phyloP scores from a whole-genome alignment of 2,329 filamentous ascomycete genomes.

The Cordyceps militaris region DNA sequence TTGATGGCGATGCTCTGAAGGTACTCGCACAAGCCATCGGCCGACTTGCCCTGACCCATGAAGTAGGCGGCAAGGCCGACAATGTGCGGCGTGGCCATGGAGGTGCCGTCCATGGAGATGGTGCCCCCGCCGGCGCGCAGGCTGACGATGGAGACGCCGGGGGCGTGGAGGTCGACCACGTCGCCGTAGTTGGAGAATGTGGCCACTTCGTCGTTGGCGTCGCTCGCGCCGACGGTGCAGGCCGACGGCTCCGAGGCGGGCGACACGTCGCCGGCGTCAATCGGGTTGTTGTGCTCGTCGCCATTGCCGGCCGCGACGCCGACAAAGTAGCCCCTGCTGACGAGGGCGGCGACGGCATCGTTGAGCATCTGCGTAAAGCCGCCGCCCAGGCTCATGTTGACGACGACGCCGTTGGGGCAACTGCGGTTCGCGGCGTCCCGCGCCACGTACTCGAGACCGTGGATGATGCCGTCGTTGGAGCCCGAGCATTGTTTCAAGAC shows the following conservation, averaged over 20 bases:
- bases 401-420: slow-evolving; percentile 28
- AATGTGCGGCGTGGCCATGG: slow-evolving; percentile 39
- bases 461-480: slow-evolving; percentile 18
- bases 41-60: background rate
- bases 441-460: slow-evolving; percentile 25
- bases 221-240: slow-evolving; percentile 20
- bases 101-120: slow-evolving; percentile 35
- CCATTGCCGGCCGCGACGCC: slow-evolving; percentile 18
- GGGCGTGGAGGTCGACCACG: slow-evolving; percentile 44
- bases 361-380: slow-evolving; percentile 14
- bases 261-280: slow-evolving; percentile 13
- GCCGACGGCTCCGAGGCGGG: slow-evolving; percentile 17
- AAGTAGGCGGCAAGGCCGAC: slow-evolving; percentile 28
- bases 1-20: background rate
- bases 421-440: slow-evolving; percentile 22
- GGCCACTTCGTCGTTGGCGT: slow-evolving; percentile 27
- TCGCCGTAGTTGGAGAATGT: slow-evolving; percentile 34
- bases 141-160: background rate
- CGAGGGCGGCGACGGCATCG: slow-evolving; percentile 29
- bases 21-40: background rate
- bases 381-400: slow-evolving; percentile 35
- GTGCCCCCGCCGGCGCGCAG: background rate
- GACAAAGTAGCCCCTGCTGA: slow-evolving; percentile 15
- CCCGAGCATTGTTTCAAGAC: slow-evolving; percentile 9
- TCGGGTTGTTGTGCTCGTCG: background rate